Evolutionary conservation across 2,329 filamentous ascomycete genomes (phyloP).

Genomic region (Trichoderma breve): DNA sequence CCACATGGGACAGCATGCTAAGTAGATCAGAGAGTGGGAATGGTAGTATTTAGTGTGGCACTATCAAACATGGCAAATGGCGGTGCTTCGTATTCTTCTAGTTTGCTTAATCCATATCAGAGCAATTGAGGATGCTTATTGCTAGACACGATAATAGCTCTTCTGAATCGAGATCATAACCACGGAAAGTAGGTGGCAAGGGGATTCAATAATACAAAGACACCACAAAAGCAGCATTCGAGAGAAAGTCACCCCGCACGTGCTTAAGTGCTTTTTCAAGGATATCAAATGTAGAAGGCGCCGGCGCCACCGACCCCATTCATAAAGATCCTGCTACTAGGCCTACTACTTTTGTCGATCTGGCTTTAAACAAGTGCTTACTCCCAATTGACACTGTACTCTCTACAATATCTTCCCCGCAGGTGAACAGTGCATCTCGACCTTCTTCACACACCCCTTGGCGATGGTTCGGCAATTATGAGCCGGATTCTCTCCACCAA

Average conservation of each 20-base stretch:
- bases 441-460: neutral
- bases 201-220: neutral
- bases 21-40: neutral
- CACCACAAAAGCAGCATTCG: neutral
- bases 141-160: neutral
- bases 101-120: too few species aligned
- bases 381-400: neutral
- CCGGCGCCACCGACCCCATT: neutral
- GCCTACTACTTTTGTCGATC: neutral
- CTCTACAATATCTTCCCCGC: neutral
- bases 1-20: too few species aligned
- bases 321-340: neutral
- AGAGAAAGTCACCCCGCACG: neutral
- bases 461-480: neutral
- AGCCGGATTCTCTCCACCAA: slow-evolving; percentile 17
- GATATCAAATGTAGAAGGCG: neutral
- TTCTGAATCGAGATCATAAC: neutral
- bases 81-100: neutral
- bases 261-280: neutral
- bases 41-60: neutral
- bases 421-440: neutral
- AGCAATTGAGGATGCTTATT: neutral
- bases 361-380: neutral
- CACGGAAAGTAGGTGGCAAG: neutral
- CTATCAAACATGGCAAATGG: neutral